Evolutionary conservation across 2,329 filamentous ascomycete genomes (phyloP), one percentile per base, ranked within the genome.

Genomic region (Fusarium sp.): DNA sequence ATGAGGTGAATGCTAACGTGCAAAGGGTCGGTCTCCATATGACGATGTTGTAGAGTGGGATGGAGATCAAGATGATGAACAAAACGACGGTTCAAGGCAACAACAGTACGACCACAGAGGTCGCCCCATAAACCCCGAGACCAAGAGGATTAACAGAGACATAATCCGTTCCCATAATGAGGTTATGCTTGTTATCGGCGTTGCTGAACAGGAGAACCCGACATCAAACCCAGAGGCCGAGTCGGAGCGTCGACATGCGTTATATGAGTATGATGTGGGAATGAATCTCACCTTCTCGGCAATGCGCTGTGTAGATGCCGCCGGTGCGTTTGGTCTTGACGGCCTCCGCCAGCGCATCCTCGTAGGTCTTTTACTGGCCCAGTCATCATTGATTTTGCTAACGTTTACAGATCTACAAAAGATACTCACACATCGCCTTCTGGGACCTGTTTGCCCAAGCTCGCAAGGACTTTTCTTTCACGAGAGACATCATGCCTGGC

Each of bases 121-220:
- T 16, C 88, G 89, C 11, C 88, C 89, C 5, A 76, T 89, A 59
- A 91, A 91, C 73, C 84, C 84, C 0, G 85, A 87, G 61, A 90
- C 88, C 1, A 88, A 87, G 75, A 82, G 83, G 14, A 86, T 90
- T 71, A 90, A 90, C 72, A 85, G 86, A 58, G 87, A 89, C 67
- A 86, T 91, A 35, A 88, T 91, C 29, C 85, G 89, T 61, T 86
- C 89, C 11, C 89, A 91, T 75, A 91, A 91, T 73, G 89, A 91
- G 72, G 89, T 91, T 5, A 91, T 91, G 89, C 84, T 87, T 20
- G 88, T 90, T 11, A 91, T 91, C 42, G 89, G 89, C 6, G 89
- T 91, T 6, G 89, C 89, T 10, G 89, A 91, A 74, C 87, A 89
- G 16, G 89, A 91, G 63, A 86, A 85, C 60, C 81, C 81, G 9